A percentile compares a stretch with the other conserved stretches of the same genome.
Evolutionary conservation across 2,329 filamentous ascomycete genomes (phyloP).

Genomic region (Chrysoporthe deuterocubensis): DNA sequence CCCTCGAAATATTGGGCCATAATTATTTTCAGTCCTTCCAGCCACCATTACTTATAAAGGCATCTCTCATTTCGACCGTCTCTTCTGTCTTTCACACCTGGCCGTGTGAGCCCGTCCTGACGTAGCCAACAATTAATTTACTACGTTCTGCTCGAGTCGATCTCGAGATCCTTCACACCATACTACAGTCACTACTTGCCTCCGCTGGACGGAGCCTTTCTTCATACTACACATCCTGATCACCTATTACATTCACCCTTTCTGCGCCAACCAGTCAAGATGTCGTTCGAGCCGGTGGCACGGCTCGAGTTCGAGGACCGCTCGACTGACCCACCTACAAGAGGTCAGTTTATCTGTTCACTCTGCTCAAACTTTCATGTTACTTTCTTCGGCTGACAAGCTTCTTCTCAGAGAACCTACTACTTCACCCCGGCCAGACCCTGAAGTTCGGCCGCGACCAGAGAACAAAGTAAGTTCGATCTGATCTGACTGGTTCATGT

Average conservation of each 20-base stretch:
- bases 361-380: not conserved
- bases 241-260: not conserved
- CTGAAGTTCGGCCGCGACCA: slow-evolving; percentile 37
- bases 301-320: slow-evolving; percentile 10
- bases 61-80: not conserved
- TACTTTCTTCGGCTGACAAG: not conserved
- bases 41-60: not conserved
- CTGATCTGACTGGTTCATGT: not conserved
- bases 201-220: slow-evolving; percentile 21
- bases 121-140: not conserved
- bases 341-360: not conserved
- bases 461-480: slow-evolving; percentile 33
- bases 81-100: not conserved
- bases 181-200: not conserved
- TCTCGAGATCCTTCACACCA: not conserved
- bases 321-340: not conserved
- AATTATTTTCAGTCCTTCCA: not conserved
- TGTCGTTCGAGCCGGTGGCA: slow-evolving; percentile 10
- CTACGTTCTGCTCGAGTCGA: not conserved
- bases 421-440: slow-evolving; percentile 12
- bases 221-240: not conserved
- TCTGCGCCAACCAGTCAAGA: not conserved
- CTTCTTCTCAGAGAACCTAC: not conserved
- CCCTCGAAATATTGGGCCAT: not conserved
- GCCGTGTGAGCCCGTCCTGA: not conserved